Evolutionary conservation across 2,329 filamentous ascomycete genomes (phyloP).

Genomic region (Penicillium sp.): DNA sequence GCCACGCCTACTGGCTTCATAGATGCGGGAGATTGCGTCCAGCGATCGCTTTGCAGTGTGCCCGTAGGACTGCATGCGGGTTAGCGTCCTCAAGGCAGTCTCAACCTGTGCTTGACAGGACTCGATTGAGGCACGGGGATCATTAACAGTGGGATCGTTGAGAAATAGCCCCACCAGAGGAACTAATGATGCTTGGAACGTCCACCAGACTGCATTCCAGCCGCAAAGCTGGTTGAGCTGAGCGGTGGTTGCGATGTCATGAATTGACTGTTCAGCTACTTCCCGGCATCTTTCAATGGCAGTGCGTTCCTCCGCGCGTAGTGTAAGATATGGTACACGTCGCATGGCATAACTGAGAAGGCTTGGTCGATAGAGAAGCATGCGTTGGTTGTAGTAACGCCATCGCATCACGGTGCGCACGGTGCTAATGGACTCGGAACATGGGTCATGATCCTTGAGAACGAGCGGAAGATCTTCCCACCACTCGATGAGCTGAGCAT

Average conservation of each 20-base stretch:
- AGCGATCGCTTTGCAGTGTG: constrained; percentile 61
- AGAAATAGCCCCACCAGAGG: constrained; percentile 69
- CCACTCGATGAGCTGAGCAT: constrained; percentile 68
- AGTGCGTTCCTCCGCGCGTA: constrained; percentile 60
- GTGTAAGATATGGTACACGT: constrained; percentile 51
- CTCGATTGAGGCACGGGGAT: constrained; percentile 56
- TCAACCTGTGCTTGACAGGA: constrained; percentile 57
- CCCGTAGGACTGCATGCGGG: constrained; percentile 62
- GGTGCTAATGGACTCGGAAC: constrained; percentile 67
- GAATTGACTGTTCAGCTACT: constrained; percentile 67
- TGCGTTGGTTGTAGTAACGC: constrained; percentile 74
- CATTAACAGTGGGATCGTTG: constrained; percentile 49
- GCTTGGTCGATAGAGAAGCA: constrained; percentile 71
- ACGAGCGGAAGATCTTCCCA: constrained; percentile 67
- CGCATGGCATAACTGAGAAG: constrained; percentile 63
- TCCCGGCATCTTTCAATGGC: constrained; percentile 67
- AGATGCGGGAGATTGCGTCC: constrained; percentile 63
- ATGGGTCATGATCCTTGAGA: constrained; percentile 62
- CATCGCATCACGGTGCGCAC: constrained; percentile 75
- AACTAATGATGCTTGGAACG: constrained; percentile 77
- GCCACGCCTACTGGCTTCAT: constrained; percentile 52
- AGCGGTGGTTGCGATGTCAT: constrained; percentile 69
- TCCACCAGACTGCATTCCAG: constrained; percentile 79
- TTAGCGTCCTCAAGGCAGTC: constrained; percentile 34
- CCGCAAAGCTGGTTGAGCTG: constrained; percentile 71